Evolutionary conservation across 257 asterid species (phyloP).

Genomic region (Coffea canephora): DNA sequence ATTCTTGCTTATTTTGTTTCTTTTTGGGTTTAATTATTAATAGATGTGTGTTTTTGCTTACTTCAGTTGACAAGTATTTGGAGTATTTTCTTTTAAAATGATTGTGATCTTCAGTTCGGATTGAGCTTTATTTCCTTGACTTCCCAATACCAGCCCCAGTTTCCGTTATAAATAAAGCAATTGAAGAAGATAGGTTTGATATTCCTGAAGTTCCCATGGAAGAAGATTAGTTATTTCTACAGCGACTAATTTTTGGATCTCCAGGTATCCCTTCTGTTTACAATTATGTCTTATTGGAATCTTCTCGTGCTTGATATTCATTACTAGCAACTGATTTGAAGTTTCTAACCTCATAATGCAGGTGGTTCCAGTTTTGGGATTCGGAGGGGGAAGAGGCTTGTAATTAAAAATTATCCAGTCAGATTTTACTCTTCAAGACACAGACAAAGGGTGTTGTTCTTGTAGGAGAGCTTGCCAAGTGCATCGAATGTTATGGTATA

Average conservation of each 20-base stretch:
- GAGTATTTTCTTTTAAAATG: neutral
- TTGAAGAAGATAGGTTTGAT: conserved; percentile 84
- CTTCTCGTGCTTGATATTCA: neutral
- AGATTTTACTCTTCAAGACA: neutral
- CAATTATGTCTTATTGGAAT: neutral
- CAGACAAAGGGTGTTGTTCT: neutral
- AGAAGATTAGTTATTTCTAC: conserved; percentile 49
- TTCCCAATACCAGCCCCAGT: conserved; percentile 49
- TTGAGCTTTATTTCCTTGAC: conserved; percentile 44
- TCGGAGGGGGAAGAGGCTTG: neutral
- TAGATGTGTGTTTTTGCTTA: neutral
- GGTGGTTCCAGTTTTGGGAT: neutral
- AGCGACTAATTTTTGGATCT: neutral
- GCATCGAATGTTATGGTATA: neutral
- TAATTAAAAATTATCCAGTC: neutral
- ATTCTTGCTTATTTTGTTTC: neutral
- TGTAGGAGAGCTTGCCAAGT: neutral
- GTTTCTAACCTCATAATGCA: neutral
- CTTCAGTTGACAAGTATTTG: neutral
- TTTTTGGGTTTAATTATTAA: neutral
- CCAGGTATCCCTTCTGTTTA: neutral
- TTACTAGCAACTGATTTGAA: neutral
- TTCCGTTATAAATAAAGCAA: conserved; percentile 58
- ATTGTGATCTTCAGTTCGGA: neutral
- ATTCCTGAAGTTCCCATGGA: conserved; percentile 97